phyloP scores from a whole-genome alignment of 2,329 filamentous ascomycete genomes.

The Ophidiomyces ophidiicola region DNA sequence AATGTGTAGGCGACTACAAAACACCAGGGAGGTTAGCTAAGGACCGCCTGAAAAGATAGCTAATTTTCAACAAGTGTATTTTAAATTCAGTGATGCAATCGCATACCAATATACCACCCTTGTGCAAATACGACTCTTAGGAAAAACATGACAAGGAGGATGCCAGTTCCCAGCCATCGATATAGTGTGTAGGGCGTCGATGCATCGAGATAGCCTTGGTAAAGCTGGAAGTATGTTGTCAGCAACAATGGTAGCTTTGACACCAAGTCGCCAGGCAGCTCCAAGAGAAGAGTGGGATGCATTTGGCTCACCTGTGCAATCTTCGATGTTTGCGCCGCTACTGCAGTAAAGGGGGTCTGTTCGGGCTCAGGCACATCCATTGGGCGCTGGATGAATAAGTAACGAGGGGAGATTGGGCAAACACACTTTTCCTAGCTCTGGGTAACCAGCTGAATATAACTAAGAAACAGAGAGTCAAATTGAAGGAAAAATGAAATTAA shows the following conservation, averaged over 20 bases:
- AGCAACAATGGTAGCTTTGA: neutral
- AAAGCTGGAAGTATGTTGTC: constrained; percentile 49
- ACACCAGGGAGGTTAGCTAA: constrained; percentile 1
- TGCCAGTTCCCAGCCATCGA: constrained; percentile 76
- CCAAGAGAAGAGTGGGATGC: neutral
- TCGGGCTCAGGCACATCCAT: constrained; percentile 87
- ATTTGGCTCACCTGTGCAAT: constrained; percentile 30
- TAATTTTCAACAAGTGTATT: neutral
- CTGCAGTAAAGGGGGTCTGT: constrained; percentile 80
- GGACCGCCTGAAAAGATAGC: neutral
- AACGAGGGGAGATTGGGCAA: neutral
- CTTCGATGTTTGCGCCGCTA: constrained; percentile 63
- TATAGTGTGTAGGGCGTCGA: constrained; percentile 82
- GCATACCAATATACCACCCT: constrained; percentile 94
- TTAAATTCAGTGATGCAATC: neutral
- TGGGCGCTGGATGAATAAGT: neutral
- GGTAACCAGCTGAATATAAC: neutral
- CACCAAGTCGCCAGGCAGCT: neutral
- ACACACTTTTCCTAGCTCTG: neutral
- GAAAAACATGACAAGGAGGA: constrained; percentile 68
- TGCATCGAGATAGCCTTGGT: constrained; percentile 87
- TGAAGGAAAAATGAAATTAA: neutral
- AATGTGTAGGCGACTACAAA: constrained; percentile 84
- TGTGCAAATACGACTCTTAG: constrained; percentile 80
- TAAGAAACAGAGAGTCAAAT: neutral